These are phyloP conservation scores for Exutisphaerella laricina DNA, from an alignment of 2,329 filamentous ascomycete genomes.

Conservation along the genomic window DNA sequence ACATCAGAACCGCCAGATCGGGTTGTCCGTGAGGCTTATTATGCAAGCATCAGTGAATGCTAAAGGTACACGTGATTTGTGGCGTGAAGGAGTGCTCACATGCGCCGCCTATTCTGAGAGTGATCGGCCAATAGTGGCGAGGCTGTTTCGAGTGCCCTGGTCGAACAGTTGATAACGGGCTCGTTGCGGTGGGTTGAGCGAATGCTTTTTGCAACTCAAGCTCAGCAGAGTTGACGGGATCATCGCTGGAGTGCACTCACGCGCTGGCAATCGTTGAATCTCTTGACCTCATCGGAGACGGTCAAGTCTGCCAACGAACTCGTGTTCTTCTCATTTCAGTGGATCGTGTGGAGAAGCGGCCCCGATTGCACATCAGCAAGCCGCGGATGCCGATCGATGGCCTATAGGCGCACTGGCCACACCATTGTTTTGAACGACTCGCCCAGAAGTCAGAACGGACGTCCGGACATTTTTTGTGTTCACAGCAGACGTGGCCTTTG, in stretches of 20 bases:
- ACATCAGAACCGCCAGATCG: too few species aligned
- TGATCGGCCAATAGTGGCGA: slow-evolving; percentile 2
- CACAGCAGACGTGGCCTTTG: neutral
- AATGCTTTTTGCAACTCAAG: too few species aligned
- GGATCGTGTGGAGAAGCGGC: neutral
- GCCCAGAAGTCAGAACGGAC: neutral
- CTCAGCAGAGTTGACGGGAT: too few species aligned
- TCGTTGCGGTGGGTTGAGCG: too few species aligned
- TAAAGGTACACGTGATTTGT: slow-evolving; percentile 4
- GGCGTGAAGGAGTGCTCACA: slow-evolving; percentile 3
- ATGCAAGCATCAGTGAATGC: too few species aligned
- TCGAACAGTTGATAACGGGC: too few species aligned
- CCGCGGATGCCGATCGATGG: neutral
- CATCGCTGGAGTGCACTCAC: too few species aligned
- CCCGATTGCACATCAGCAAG: slow-evolving; percentile 1
- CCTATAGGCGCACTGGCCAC: neutral
- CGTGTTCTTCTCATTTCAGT: neutral
- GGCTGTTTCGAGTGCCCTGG: too few species aligned
- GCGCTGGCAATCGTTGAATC: too few species aligned
- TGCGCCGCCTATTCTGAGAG: neutral
- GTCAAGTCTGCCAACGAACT: neutral
- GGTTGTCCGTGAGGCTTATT: too few species aligned
- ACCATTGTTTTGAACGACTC: neutral
- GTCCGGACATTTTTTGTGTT: neutral
- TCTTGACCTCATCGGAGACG: too few species aligned